Evolutionary conservation across 257 asterid genomes (phyloP).

Genomic region (Solanum virginianum): DNA sequence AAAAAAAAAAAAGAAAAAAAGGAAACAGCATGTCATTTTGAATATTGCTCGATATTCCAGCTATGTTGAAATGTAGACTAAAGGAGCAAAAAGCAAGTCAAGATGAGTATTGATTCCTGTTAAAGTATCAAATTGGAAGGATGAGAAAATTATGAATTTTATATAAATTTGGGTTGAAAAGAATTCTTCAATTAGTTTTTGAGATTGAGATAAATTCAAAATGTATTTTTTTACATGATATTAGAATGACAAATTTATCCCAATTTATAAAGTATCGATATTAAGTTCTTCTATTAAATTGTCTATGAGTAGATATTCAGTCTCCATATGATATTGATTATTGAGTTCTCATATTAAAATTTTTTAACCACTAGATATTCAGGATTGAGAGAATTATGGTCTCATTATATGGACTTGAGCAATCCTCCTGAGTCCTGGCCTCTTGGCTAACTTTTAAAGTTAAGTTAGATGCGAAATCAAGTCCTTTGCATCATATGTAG

Average conservation of each 20-base stretch:
- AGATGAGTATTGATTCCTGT: neutral
- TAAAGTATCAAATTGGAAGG: neutral
- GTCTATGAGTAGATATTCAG: no score
- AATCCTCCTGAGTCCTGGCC: no score
- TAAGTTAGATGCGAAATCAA: no score
- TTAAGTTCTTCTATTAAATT: no score
- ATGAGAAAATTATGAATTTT: neutral
- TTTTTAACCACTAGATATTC: neutral
- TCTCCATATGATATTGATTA: no score
- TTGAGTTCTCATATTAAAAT: neutral
- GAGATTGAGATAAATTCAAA: neutral
- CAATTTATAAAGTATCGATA: no score
- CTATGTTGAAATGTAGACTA: neutral
- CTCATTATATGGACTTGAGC: neutral
- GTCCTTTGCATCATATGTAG: neutral
- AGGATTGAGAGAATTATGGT: neutral
- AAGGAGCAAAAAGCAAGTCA: neutral
- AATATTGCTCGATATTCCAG: neutral
- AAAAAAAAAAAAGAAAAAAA: neutral
- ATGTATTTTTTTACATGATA: no score
- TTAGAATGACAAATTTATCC: no score
- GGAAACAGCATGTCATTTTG: neutral
- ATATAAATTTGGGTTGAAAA: no score
- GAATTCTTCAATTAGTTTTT: no score
- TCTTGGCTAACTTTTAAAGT: neutral